Base-by-base conservation (phyloP, 1,284 basidiomycete species). In the Sanghuangporus sanghuang region DNA sequence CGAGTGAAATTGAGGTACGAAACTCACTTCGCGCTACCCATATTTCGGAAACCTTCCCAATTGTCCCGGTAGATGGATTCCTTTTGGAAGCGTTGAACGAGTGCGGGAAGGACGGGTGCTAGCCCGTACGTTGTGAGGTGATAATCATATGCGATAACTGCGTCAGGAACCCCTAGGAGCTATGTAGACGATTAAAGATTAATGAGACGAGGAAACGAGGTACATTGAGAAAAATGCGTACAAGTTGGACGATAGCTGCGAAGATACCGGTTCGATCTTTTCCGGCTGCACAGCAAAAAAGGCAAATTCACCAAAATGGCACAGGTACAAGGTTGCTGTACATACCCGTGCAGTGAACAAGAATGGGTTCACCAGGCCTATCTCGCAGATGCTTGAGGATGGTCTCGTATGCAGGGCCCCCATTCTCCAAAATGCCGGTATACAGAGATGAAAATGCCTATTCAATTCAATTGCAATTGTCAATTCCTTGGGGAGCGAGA, bases 241-340 rank as follows among this genome's bases (percentile, higher is more conserved):
- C 76, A 69, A 72, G 71, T 42, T 75, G 70, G 16, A 79, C 67
- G 9, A 77, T 59, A 7, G 77, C 76, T 11, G 74, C 71, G 62
- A 79, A 75, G 5, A 79, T 59, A 2, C 78, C 79, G 2, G 79
- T 78, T 50, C 79, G 69, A 66, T 81, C 79, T 66, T 81, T 81
- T 6, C 80, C 80, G n/a, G 73, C 79, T 81, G 61, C 38, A 14
- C 36, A 38, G 11, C 42, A 63, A 46, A 44, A 23, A 49, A 61
- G 57, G 48, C 14, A 9, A 35, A 39, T 18, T 40, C 40, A 32
- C 6, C 9, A 55, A 14, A n/a, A 14, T 6, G 5, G 42, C 6
- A 8, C 11, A 23, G 18, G 21, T 42, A 9, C 16, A 27, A 21
- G 23, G 21, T 4, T 21, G 9, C 27, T 32, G 18, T 38, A 49